Conservation (phyloP, 108 stramenopile species). For the Cyclotella sp. region DNA sequence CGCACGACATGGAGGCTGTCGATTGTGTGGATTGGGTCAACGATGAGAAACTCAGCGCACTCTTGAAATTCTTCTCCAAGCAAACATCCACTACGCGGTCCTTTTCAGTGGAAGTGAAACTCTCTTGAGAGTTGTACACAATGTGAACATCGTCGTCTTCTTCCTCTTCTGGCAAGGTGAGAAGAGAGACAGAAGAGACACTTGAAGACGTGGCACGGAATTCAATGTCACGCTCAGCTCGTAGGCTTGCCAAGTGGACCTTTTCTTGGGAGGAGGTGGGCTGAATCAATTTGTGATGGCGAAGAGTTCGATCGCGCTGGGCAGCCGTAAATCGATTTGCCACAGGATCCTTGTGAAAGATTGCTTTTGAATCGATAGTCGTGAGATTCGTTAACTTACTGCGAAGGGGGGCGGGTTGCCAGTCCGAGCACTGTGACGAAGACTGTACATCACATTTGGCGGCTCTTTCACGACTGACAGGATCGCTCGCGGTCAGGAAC, state of each 20-base stretch:
- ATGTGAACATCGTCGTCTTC: slow-evolving; percentile 11
- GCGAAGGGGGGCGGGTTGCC: not conserved
- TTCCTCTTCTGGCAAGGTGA: slow-evolving; percentile 27
- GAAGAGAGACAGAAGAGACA: slow-evolving; percentile 13
- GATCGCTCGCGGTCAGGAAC: not conserved
- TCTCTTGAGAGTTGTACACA: not conserved
- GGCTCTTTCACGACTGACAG: not conserved
- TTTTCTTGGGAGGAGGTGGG: slow-evolving; percentile 38
- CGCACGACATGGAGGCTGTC: not conserved
- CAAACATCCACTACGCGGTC: not conserved
- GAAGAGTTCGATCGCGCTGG: slow-evolving; percentile 35
- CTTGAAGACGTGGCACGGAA: not conserved
- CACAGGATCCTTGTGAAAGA: not conserved
- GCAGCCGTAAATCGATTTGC: slow-evolving; percentile 8
- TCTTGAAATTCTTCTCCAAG: slow-evolving; percentile 15
- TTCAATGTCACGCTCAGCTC: slow-evolving; percentile 13
- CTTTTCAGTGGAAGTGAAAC: not conserved
- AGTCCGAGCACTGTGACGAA: not conserved
- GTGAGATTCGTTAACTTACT: not conserved
- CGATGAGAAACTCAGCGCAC: not conserved
- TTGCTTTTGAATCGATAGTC: not conserved
- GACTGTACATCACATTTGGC: not conserved
- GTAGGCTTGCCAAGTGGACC: slow-evolving; percentile 18
- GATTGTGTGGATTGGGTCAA: not conserved
- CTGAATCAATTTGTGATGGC: slow-evolving; percentile 35